Evolutionary conservation across 306 rosid species (phyloP).

Genomic region (Macrotyloma uniflorum): DNA sequence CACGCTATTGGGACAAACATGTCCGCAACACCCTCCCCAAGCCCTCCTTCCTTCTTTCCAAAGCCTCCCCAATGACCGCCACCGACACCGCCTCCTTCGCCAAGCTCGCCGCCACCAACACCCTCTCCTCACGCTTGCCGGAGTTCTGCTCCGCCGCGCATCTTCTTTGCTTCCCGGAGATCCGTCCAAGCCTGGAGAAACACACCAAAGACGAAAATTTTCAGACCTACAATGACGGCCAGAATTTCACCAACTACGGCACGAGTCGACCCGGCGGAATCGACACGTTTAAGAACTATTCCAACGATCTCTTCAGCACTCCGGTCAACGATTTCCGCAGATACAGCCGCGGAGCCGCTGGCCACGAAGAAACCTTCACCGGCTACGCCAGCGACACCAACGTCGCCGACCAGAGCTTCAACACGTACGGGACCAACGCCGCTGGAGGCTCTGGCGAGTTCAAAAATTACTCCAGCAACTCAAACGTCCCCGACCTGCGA

Average conservation of each 20-base stretch:
- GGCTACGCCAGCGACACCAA: constrained; percentile 52
- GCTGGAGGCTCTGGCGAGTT: constrained; percentile 70
- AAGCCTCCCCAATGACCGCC: constrained; percentile 72
- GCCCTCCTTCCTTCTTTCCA: constrained; percentile 63
- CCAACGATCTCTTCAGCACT: constrained; percentile 2
- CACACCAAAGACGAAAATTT: constrained; percentile 50
- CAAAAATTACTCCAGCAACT: constrained; percentile 41
- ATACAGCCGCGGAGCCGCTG: constrained; percentile 67
- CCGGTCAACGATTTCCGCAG: constrained; percentile 68
- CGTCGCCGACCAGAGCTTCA: constrained; percentile 67
- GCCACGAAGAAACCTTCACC: constrained; percentile 55
- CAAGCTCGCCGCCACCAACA: constrained; percentile 54
- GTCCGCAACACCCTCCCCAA: constrained; percentile 50
- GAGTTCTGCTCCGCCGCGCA: constrained; percentile 78
- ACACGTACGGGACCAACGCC: constrained; percentile 53
- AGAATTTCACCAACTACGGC: constrained; percentile 82
- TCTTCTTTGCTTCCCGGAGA: constrained; percentile 76
- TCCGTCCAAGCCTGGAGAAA: constrained; percentile 48
- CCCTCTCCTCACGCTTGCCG: constrained; percentile 58
- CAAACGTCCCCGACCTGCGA: constrained; percentile 62
- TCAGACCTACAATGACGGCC: constrained; percentile 36
- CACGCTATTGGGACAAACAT: constrained; percentile 80
- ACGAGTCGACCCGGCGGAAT: constrained; percentile 49
- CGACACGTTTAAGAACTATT: constrained; percentile 73
- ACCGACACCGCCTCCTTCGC: constrained; percentile 53